A percentile compares a stretch with the other conserved stretches of the same genome.
Evolutionary conservation across 768 basidiomycete genomes (phyloP).

Genomic region (Naganishia vishniacii): DNA sequence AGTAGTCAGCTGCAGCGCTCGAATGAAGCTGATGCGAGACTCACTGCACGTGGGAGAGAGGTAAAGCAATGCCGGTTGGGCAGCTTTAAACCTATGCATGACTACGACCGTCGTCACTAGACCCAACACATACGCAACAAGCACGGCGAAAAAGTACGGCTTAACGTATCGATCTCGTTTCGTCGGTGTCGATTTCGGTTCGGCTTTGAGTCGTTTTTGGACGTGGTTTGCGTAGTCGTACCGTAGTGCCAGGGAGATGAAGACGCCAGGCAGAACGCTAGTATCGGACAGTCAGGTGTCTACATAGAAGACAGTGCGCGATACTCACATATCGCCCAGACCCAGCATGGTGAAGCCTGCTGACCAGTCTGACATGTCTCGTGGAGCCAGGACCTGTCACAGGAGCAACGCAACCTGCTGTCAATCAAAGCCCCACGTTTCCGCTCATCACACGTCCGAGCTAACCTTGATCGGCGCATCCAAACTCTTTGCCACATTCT

Average conservation of each 20-base stretch:
- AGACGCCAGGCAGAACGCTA: conserved; percentile 50
- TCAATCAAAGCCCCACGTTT: background rate
- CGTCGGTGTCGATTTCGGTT: conserved; percentile 41
- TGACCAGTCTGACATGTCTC: conserved; percentile 39
- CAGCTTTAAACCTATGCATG: conserved; percentile 69
- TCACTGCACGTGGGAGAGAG: conserved; percentile 56
- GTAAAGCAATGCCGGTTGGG: conserved; percentile 89
- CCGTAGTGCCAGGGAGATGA: conserved; percentile 78
- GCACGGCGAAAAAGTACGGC: conserved; percentile 68
- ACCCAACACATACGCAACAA: conserved; percentile 69
- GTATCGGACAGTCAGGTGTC: background rate
- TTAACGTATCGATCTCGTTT: conserved; percentile 53
- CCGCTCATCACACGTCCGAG: background rate
- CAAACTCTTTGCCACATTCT: conserved; percentile 79
- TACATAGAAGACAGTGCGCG: background rate
- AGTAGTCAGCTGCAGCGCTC: background rate
- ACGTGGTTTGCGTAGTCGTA: conserved; percentile 56
- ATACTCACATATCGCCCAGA: conserved; percentile 65
- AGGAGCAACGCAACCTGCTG: background rate
- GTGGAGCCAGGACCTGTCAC: conserved; percentile 25
- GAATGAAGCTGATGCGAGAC: conserved; percentile 21
- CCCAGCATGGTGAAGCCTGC: conserved; percentile 83
- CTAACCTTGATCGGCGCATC: conserved; percentile 86
- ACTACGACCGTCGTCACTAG: conserved; percentile 71
- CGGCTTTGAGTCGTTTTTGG: conserved; percentile 25